These are phyloP conservation scores for Fraxinus sp. DNA, from an alignment of 305 asterid species.

Conservation along the genomic window DNA sequence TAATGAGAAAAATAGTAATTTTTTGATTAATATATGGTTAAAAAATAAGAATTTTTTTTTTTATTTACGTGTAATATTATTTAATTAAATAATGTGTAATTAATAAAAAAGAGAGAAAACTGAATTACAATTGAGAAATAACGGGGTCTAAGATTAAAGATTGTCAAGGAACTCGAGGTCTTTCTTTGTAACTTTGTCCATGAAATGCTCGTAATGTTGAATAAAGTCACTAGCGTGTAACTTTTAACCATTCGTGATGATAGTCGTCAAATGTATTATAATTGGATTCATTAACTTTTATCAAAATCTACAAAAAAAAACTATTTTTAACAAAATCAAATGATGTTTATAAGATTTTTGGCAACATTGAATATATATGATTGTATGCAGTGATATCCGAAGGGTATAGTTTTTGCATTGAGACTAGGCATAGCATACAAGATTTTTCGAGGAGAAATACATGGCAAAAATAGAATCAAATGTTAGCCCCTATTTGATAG, in stretches of 20 bases:
- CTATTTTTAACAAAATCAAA: neutral
- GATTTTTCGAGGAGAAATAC: neutral
- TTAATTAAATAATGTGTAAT: neutral
- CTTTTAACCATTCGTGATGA: too few relatives aligned
- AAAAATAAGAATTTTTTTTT: too few relatives aligned
- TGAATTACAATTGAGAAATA: neutral
- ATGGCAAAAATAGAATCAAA: neutral
- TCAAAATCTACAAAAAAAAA: neutral
- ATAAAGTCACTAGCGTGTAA: too few relatives aligned
- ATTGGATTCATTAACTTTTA: too few relatives aligned
- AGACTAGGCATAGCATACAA: neutral
- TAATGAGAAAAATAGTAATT: too few relatives aligned
- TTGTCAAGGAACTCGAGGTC: neutral
- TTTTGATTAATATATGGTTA: too few relatives aligned
- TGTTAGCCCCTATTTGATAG: neutral
- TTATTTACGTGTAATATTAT: too few relatives aligned
- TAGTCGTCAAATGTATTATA: too few relatives aligned
- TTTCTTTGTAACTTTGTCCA: neutral
- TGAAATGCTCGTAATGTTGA: neutral
- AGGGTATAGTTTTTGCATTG: neutral
- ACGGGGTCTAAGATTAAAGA: neutral
- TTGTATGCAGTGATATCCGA: neutral
- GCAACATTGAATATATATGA: neutral
- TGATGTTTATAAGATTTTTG: neutral
- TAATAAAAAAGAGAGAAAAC: too few relatives aligned